Percentiles rank a stretch among this genome's conserved stretches.
These are phyloP conservation scores for Stentor coeruleus DNA, from an alignment of 73 alveolate species.

Conservation along the genomic window DNA sequence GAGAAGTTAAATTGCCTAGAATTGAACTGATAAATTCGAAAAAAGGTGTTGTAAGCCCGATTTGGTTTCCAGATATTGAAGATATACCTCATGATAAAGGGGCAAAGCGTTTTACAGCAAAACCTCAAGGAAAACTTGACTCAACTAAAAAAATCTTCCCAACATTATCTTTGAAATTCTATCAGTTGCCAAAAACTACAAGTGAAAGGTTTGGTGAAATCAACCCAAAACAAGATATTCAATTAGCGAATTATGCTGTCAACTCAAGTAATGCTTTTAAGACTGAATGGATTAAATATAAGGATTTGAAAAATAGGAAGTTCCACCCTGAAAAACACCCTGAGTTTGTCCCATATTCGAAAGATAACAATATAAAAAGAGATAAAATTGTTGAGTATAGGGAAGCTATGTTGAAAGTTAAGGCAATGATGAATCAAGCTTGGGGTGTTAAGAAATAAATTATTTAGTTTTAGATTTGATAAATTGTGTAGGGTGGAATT, in stretches of 20 bases:
- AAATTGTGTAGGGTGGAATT: too few species aligned
- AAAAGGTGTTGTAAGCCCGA: background rate
- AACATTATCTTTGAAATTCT: background rate
- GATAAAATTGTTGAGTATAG: constrained; percentile 3
- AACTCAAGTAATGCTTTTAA: constrained; percentile 3
- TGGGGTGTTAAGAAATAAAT: background rate
- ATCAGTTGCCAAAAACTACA: background rate
- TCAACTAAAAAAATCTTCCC: constrained; percentile 17
- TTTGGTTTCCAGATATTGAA: background rate
- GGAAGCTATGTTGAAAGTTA: constrained; percentile 21
- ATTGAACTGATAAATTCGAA: background rate
- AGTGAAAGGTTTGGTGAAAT: background rate
- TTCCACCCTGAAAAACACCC: constrained; percentile 20
- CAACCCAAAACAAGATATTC: constrained; percentile 1
- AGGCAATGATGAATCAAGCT: constrained; percentile 20
- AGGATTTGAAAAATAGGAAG: background rate
- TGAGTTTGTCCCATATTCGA: background rate
- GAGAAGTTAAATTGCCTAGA: constrained; percentile 18
- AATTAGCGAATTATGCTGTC: constrained; percentile 10
- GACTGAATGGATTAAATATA: background rate
- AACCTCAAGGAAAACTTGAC: background rate
- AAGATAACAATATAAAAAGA: background rate
- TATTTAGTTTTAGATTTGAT: too few species aligned
- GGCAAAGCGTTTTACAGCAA: constrained; percentile 4
- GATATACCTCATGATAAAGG: constrained; percentile 5